Evolutionary conservation across 768 basidiomycete genomes (phyloP).

Genomic region (Amanita fuliginea): DNA sequence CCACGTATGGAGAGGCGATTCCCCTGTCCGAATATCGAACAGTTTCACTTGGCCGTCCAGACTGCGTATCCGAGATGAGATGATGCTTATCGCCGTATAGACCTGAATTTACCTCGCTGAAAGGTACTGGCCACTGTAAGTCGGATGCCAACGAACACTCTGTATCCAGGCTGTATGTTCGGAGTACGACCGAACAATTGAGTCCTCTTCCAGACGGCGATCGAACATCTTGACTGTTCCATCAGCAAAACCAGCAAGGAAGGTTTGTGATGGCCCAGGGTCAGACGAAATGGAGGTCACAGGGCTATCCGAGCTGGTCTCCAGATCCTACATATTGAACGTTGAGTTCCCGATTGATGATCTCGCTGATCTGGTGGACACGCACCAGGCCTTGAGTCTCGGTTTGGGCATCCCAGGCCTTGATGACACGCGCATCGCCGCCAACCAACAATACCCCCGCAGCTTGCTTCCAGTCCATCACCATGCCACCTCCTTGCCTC

Average conservation of each 20-base stretch:
- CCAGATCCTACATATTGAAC: slow-evolving; percentile 54
- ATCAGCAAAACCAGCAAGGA: slow-evolving; percentile 88
- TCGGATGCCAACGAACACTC: slow-evolving; percentile 79
- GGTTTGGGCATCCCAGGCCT: slow-evolving; percentile 92
- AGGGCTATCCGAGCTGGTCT: slow-evolving; percentile 84
- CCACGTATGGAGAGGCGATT: slow-evolving; percentile 50
- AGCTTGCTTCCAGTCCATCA: slow-evolving; percentile 90
- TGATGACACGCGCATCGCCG: slow-evolving; percentile 81
- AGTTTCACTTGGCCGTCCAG: slow-evolving; percentile 83
- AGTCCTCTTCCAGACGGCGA: slow-evolving; percentile 74
- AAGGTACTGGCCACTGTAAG: slow-evolving; percentile 55
- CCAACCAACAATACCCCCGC: slow-evolving; percentile 80
- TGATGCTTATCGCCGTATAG: neutral
- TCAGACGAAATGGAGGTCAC: slow-evolving; percentile 81
- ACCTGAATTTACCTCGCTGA: slow-evolving; percentile 59
- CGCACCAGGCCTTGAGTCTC: slow-evolving; percentile 69
- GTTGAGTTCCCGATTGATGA: neutral
- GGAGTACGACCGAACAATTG: slow-evolving; percentile 67
- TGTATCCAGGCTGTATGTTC: slow-evolving; percentile 85
- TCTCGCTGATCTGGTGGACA: slow-evolving; percentile 7
- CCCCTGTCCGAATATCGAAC: slow-evolving; percentile 74
- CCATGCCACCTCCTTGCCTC: slow-evolving; percentile 71
- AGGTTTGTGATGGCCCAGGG: slow-evolving; percentile 60
- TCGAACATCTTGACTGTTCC: slow-evolving; percentile 88
- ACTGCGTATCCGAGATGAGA: slow-evolving; percentile 26